phyloP scores from a whole-genome alignment of 495 filamentous ascomycete species.

The Penicillium waksmanii region DNA sequence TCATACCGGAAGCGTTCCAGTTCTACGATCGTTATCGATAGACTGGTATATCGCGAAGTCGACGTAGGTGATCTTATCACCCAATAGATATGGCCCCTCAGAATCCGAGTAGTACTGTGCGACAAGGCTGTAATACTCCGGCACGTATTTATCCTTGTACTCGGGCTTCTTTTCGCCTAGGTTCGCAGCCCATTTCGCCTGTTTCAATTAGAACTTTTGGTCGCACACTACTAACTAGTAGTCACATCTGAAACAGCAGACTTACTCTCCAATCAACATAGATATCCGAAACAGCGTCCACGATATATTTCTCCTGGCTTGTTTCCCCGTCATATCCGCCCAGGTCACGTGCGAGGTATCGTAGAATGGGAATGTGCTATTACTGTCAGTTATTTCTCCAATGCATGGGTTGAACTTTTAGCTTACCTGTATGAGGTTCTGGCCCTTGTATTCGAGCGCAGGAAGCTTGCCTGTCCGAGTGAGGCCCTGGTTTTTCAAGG shows the following conservation, averaged over 20 bases:
- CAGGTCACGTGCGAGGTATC: conserved; percentile 43
- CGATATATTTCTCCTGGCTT: conserved; percentile 44
- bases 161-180: conserved; percentile 15
- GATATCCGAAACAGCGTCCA: conserved; percentile 48
- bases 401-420: background rate
- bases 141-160: conserved; percentile 31
- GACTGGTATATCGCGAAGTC: conserved; percentile 43
- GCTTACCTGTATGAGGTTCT: conserved; percentile 41
- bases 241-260: background rate
- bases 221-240: background rate
- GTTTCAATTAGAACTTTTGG: background rate
- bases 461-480: conserved; percentile 42
- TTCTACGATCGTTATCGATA: conserved; percentile 34
- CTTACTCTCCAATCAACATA: conserved; percentile 44
- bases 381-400: conserved; percentile 2
- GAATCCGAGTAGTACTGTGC: conserved; percentile 29
- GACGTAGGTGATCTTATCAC: conserved; percentile 34
- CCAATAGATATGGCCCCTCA: conserved; percentile 36
- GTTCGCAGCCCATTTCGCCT: conserved; percentile 33
- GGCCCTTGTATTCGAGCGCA: conserved; percentile 44
- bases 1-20: conserved; percentile 21
- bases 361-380: conserved; percentile 43
- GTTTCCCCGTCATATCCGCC: conserved; percentile 44
- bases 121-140: conserved; percentile 32
- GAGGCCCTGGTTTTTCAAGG: conserved; percentile 31